A percentile compares a stretch with the other conserved stretches of the same genome.
Conservation (phyloP, 208 protist genomes). For the Endotrypanum monterogeii region DNA sequence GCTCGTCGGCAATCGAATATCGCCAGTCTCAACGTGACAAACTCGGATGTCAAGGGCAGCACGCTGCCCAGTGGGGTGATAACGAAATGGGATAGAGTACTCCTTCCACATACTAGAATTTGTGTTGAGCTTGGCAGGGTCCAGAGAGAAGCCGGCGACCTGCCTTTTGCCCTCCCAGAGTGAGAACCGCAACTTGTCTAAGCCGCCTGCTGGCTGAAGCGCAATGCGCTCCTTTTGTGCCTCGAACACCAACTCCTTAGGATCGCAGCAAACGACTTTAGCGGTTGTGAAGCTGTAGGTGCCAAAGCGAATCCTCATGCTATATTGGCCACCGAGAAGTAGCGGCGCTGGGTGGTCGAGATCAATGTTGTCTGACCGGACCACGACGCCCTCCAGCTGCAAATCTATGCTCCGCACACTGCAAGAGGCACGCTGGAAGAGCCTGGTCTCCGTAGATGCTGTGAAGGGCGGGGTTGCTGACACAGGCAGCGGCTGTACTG, state of each 20-base stretch:
- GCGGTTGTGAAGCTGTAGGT: conserved; percentile 39
- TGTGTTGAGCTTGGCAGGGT: conserved; percentile 67
- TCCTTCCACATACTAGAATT: conserved; percentile 50
- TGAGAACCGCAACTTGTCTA: conserved; percentile 80
- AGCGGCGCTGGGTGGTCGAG: conserved; percentile 67
- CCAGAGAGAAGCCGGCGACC: conserved; percentile 83
- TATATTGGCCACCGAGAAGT: conserved; percentile 67
- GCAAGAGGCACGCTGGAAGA: not conserved
- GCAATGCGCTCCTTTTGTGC: conserved; percentile 44
- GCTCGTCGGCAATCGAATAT: conserved; percentile 1
- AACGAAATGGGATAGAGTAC: conserved; percentile 87
- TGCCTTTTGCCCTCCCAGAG: conserved; percentile 79
- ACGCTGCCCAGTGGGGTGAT: conserved; percentile 75
- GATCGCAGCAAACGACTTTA: conserved; percentile 45
- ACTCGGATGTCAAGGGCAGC: conserved; percentile 71
- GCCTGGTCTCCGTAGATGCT: not conserved
- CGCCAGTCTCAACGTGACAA: conserved; percentile 8
- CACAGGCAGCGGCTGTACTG: not conserved
- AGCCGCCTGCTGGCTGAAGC: conserved; percentile 10
- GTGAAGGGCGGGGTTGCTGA: not conserved
- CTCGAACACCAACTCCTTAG: conserved; percentile 52
- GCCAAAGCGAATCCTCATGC: conserved; percentile 70
- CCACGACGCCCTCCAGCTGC: conserved; percentile 58
- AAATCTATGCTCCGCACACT: conserved; percentile 35
- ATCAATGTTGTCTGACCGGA: conserved; percentile 58